These are phyloP conservation scores for Dalbergia cochinchinensis DNA, from an alignment of 306 rosid genomes.

Conservation along the genomic window DNA sequence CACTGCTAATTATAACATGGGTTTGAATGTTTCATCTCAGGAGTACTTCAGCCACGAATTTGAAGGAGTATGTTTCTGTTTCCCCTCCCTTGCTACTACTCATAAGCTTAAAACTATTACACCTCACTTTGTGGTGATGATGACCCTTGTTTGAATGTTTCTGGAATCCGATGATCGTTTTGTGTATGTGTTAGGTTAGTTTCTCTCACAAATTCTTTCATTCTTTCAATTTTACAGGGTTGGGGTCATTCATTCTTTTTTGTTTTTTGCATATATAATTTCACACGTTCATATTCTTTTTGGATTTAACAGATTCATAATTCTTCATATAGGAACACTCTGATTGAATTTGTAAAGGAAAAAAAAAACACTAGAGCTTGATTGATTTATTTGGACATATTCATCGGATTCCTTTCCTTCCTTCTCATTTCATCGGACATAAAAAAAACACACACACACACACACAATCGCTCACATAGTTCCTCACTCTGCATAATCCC, in stretches of 20 bases:
- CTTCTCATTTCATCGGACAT: neutral
- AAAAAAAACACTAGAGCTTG: slow-evolving; percentile 39
- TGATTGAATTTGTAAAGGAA: slow-evolving; percentile 47
- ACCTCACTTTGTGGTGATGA: slow-evolving; percentile 54
- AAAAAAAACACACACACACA: slow-evolving; percentile 52
- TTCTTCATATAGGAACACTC: slow-evolving; percentile 70
- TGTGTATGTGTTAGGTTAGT: slow-evolving; percentile 57
- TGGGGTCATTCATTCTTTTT: neutral
- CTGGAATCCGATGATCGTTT: slow-evolving; percentile 97
- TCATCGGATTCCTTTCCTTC: slow-evolving; percentile 90
- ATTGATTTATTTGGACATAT: slow-evolving; percentile 45
- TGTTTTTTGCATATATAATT: slow-evolving; percentile 46
- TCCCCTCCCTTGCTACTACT: slow-evolving; percentile 52
- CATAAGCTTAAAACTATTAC: slow-evolving; percentile 50
- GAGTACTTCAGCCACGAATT: slow-evolving; percentile 50
- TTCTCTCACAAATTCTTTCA: slow-evolving; percentile 71
- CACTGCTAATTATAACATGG: slow-evolving; percentile 43
- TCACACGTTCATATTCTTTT: neutral
- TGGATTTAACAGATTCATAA: slow-evolving; percentile 33
- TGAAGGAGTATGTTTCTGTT: slow-evolving; percentile 72
- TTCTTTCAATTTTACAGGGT: slow-evolving; percentile 51
- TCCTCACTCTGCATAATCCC: slow-evolving; percentile 56
- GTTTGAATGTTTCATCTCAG: slow-evolving; percentile 61
- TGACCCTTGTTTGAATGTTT: slow-evolving; percentile 70
- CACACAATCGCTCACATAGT: slow-evolving; percentile 65